Evolutionary conservation across 192 early-diverging fungal species (phyloP), one percentile per base, ranked within the genome.

Genomic region (Coemansia brasiliensis): DNA sequence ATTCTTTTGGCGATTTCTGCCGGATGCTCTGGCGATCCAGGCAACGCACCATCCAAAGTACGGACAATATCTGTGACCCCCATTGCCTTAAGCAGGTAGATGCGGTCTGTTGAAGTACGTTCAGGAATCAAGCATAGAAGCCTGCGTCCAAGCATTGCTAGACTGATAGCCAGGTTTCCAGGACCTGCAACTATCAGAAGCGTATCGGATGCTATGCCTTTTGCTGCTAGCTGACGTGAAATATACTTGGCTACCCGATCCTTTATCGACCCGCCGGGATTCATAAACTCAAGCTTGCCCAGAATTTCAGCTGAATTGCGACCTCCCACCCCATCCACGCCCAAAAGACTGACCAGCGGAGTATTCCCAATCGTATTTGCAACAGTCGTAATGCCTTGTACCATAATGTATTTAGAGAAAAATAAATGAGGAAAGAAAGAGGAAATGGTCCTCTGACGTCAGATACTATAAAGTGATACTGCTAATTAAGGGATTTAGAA

Each of bases 211-310:
- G 51, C 12, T 5, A 67, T 39, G 15, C 60, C 52, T 4, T 50
- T 32, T 10, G 58, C 55, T 9, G 56, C 44, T n/a, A 85, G 69
- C 48, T 81, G 57, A 39, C 42, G 21, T 0, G 53, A 35, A 16
- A 80, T 59, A 22, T 61, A 38, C 29, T 83, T 83, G 27, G 90
- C 90, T 4, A 89, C 81, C 15, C 90, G 74, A 69, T 92, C 89
- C 64, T 90, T 92, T 41, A 87, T 82, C 20, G 87, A 88, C 10
- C 83, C 85, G n/a, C 72, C 63, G 2, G 87, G 84, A 56, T 90
- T 90, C 42, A 78, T 76, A 67, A 82, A 92, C 61, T 92, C 90
- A 5, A 88, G 77, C 65, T 92, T 92, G 41, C 84, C 90, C 5
- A 87, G 49, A 1, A 90, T 52, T 46, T 90, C 83, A 0, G 85